Conservation (phyloP, 2,329 filamentous ascomycete genomes). For the Metarhizium rileyi region DNA sequence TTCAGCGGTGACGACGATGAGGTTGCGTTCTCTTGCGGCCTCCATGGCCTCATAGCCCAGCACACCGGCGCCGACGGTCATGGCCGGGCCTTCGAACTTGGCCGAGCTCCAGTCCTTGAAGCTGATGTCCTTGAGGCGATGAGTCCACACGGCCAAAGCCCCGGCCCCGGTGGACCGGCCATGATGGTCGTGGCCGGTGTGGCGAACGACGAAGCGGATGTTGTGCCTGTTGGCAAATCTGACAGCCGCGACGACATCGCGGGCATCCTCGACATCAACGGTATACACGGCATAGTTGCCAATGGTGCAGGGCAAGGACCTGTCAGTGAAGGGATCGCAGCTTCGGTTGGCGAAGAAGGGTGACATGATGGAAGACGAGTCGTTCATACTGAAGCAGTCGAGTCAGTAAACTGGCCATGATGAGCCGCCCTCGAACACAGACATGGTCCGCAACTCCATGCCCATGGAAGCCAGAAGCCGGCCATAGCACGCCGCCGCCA, state of each 20-base stretch:
- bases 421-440: no score
- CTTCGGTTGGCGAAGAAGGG: constrained; percentile 23
- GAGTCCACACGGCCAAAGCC: constrained; percentile 30
- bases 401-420: no score
- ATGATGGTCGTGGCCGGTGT: constrained; percentile 44
- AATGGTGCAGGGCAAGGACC: constrained; percentile 27
- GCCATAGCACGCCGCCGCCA: no score
- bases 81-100: constrained; percentile 39
- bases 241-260: constrained; percentile 13
- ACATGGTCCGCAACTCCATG: no score
- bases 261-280: not conserved
- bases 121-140: constrained; percentile 30
- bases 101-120: constrained; percentile 30
- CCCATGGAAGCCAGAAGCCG: no score
- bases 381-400: not conserved
- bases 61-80: constrained; percentile 46
- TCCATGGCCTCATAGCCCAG: constrained; percentile 18
- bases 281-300: constrained; percentile 26
- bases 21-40: not conserved
- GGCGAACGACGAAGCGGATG: constrained; percentile 39
- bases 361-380: constrained; percentile 19
- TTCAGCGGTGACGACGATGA: not conserved
- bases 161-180: constrained; percentile 49
- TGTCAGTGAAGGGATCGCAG: constrained; percentile 25
- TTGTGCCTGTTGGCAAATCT: constrained; percentile 25